A percentile compares a stretch with the other conserved stretches of the same genome.
These are phyloP conservation scores for Neospora caninum DNA, from an alignment of 169 alveolate genomes.

Conservation along the genomic window DNA sequence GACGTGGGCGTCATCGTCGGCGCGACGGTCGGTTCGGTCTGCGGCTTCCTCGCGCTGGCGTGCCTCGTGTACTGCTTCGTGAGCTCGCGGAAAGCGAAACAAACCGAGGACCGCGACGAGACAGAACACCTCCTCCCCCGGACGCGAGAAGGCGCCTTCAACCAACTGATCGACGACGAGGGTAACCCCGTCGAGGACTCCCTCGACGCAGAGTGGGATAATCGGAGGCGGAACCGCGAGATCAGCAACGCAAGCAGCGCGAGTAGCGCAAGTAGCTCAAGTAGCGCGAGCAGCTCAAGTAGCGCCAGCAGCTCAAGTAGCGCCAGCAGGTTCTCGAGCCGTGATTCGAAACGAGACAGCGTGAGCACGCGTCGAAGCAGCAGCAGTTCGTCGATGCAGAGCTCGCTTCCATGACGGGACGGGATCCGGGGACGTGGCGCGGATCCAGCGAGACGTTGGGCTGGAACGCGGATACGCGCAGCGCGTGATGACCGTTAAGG, in stretches of 20 bases:
- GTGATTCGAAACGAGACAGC: too few relatives aligned
- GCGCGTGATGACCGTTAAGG: too few relatives aligned
- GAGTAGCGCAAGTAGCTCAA: background rate
- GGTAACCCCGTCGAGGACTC: background rate
- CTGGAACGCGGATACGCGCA: too few relatives aligned
- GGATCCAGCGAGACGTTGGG: too few relatives aligned
- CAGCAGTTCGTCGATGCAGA: too few relatives aligned
- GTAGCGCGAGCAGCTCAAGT: background rate
- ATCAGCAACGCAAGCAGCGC: background rate
- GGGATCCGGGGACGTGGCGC: too few relatives aligned
- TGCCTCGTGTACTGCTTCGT: background rate
- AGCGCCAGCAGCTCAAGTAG: background rate
- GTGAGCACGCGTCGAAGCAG: too few relatives aligned
- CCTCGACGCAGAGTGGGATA: background rate
- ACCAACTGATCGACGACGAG: background rate
- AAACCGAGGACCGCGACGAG: background rate
- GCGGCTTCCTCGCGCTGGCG: background rate
- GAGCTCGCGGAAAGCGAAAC: background rate
- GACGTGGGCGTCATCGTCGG: background rate
- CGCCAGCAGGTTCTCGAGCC: background rate
- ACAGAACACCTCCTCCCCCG: background rate
- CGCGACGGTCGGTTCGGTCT: background rate
- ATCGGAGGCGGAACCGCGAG: background rate
- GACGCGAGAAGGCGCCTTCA: background rate
- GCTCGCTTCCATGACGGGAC: too few relatives aligned